These are phyloP conservation scores for Pestalotiopsis sp. DNA, from an alignment of 2,329 filamentous ascomycete species.

Conservation along the genomic window DNA sequence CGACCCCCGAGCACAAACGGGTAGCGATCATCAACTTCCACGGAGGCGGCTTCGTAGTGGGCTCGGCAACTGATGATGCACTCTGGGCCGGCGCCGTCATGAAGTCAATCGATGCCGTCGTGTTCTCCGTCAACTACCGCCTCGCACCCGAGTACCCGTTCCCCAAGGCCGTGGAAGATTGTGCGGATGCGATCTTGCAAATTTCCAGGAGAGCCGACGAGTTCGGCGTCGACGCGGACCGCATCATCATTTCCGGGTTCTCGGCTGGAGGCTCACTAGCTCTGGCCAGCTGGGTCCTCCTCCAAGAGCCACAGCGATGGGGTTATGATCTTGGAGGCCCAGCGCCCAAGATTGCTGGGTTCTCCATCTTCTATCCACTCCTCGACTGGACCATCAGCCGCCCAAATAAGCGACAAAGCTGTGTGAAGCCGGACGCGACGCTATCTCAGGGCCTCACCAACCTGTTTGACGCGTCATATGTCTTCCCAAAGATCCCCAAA, in stretches of 20 bases:
- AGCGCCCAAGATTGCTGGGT: constrained; percentile 52
- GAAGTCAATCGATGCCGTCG: constrained; percentile 54
- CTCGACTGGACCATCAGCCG: constrained; percentile 63
- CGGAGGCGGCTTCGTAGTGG: constrained; percentile 67
- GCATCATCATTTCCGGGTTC: constrained; percentile 63
- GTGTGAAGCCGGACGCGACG: constrained; percentile 57
- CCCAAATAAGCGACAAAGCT: constrained; percentile 55
- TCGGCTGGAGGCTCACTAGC: constrained; percentile 62
- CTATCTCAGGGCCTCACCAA: constrained; percentile 59
- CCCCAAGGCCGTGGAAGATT: constrained; percentile 66
- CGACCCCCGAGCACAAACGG: constrained; percentile 25
- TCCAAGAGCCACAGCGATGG: constrained; percentile 26
- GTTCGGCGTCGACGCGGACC: constrained; percentile 57
- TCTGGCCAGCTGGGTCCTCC: constrained; percentile 38
- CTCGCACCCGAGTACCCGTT: constrained; percentile 66
- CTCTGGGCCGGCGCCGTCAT: constrained; percentile 59
- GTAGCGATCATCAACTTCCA: constrained; percentile 67
- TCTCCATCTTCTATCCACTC: constrained; percentile 63
- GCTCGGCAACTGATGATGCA: constrained; percentile 64
- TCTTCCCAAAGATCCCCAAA: constrained; percentile 50
- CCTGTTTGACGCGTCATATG: constrained; percentile 64
- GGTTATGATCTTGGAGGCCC: constrained; percentile 30
- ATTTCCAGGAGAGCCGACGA: constrained; percentile 56
- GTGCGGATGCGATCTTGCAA: constrained; percentile 64
- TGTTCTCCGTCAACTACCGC: constrained; percentile 68